Evolutionary conservation across 306 rosid species (phyloP).

Genomic region (Vigna hirtella): DNA sequence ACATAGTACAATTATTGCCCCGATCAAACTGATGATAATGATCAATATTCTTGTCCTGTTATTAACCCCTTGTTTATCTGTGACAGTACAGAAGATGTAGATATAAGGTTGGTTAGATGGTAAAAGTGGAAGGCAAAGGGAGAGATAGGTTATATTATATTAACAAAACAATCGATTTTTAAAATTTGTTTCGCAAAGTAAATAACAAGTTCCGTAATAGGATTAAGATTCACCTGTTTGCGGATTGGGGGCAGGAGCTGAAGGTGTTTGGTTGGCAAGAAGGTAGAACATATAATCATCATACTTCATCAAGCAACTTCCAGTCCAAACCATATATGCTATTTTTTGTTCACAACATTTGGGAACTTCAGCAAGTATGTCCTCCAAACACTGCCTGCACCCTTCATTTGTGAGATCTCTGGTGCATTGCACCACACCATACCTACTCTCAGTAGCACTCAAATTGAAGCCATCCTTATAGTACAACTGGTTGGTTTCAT

Average conservation of each 20-base stretch:
- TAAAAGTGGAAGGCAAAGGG: too few relatives aligned
- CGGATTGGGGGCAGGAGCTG: background rate
- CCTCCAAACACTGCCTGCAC: conserved; percentile 20
- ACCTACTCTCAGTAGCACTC: background rate
- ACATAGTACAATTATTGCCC: background rate
- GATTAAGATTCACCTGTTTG: conserved; percentile 1
- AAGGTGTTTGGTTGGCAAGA: background rate
- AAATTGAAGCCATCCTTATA: background rate
- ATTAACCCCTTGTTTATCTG: background rate
- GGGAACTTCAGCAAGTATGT: background rate
- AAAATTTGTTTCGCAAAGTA: too few relatives aligned
- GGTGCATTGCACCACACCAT: background rate
- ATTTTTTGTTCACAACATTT: background rate
- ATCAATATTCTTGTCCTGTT: background rate
- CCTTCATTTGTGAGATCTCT: conserved; percentile 9
- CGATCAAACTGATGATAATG: background rate
- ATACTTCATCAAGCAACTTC: conserved; percentile 1
- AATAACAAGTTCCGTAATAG: background rate
- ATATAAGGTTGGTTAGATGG: too few relatives aligned
- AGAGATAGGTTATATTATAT: too few relatives aligned
- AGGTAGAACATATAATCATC: conserved; percentile 22
- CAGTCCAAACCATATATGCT: background rate
- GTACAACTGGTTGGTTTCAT: background rate
- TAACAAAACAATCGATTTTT: background rate
- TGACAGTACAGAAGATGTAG: background rate